Base-by-base conservation (phyloP, 164 flowering plant species). In the Stephania japonica region DNA sequence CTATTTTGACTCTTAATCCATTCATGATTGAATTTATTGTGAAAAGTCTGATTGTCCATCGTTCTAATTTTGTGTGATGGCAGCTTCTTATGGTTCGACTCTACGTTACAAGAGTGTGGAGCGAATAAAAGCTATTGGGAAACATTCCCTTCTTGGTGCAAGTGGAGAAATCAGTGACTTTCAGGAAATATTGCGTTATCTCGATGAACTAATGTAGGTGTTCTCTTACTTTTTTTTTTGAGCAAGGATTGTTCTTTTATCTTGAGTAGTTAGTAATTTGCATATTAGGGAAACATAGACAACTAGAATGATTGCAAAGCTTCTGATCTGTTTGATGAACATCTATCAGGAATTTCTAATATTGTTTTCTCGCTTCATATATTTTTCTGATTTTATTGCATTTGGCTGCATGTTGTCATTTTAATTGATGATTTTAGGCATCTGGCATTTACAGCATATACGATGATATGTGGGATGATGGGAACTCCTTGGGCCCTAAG, bases 391-490 rank as follows among this genome's bases (percentile, higher is more conserved):
- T 32, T 32, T 32, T 32, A 32, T 7, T 16, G 62, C 62, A 14
- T 3, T 16, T 16, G 5, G 62, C 62, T 56, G 19, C 21, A 56
- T 16, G 16, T 3, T 56, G 62, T 5, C n/a, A 16, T 56, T 56
- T 70, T 9, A 19, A 42, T 47, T 56, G 68, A 43, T 72, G 71
- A 64, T 75, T 38, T 70, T 75, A 65, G 50, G 49, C 62, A 14
- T 49, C 73, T 25, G 53, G 23, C 27, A 14, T 78, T 68, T 83
- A 78, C 84, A 95, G 99, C 81, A 82, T 91, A 72, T 73, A 87
- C 80, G 99, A 95, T 79, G 88, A 91, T 78, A 95, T 93, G 99
- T 95, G 99, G 99, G 99, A 93, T 80, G 98, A 94, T 82, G 95
- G 91, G 26, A 94, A 94, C 79, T 90, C 98, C 47, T 78, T 94